Evolutionary conservation across 1,139 yeast species (phyloP).

Genomic region (Yamadazyma conglobata): DNA sequence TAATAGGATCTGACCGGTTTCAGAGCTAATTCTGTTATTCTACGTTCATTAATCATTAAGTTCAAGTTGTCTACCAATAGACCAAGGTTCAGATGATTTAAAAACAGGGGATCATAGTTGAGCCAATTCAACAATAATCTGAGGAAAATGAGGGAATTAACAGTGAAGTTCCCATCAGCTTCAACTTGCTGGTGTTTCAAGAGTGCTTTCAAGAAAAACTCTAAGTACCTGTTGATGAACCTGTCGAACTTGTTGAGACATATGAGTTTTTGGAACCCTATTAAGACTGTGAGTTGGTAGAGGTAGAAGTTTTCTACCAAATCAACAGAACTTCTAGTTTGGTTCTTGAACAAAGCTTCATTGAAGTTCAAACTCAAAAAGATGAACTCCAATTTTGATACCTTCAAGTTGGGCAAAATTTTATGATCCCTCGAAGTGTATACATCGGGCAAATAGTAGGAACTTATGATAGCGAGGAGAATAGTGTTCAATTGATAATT

Average conservation of each 20-base stretch:
- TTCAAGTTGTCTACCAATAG: slow-evolving; percentile 3
- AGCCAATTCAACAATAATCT: slow-evolving; percentile 9
- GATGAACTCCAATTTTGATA: slow-evolving; percentile 24
- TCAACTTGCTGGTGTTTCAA: background rate
- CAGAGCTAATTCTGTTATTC: background rate
- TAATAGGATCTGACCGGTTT: slow-evolving; percentile 47
- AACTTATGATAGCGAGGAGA: slow-evolving; percentile 29
- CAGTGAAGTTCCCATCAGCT: background rate
- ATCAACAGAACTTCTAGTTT: slow-evolving; percentile 1
- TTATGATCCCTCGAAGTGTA: slow-evolving; percentile 22
- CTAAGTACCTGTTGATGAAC: slow-evolving; percentile 32
- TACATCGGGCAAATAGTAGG: slow-evolving; percentile 26
- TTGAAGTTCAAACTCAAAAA: slow-evolving; percentile 22
- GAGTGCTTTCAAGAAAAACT: slow-evolving; percentile 14
- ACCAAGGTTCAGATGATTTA: slow-evolving; percentile 1
- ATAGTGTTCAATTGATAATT: slow-evolving; percentile 20
- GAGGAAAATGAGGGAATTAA: slow-evolving; percentile 4
- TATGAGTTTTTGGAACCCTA: slow-evolving; percentile 19
- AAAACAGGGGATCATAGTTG: background rate
- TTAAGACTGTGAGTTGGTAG: slow-evolving; percentile 25
- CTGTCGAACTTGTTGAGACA: slow-evolving; percentile 17
- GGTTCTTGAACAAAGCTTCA: slow-evolving; percentile 9
- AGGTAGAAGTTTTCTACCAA: slow-evolving; percentile 16
- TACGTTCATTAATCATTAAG: slow-evolving; percentile 1
- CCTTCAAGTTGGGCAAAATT: slow-evolving; percentile 23